Evolutionary conservation across 768 basidiomycete genomes (phyloP).

Genomic region (Auricularia cornea): DNA sequence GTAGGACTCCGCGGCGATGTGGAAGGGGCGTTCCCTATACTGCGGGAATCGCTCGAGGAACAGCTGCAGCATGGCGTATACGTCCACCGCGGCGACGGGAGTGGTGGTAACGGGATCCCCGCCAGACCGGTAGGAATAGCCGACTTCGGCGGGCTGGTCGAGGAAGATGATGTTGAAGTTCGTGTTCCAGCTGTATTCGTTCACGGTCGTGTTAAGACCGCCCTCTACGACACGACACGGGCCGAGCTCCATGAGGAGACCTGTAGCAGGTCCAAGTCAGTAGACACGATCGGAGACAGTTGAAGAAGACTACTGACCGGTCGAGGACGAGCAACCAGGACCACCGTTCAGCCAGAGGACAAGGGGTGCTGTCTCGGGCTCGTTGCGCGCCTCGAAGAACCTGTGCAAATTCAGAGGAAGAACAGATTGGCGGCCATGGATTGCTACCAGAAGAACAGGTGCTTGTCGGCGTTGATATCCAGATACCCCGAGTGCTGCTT

Average conservation of each 20-base stretch:
- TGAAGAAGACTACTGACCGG: slow-evolving; percentile 4
- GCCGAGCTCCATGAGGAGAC: slow-evolving; percentile 87
- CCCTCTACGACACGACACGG: slow-evolving; percentile 69
- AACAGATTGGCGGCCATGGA: slow-evolving; percentile 22
- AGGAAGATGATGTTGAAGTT: slow-evolving; percentile 34
- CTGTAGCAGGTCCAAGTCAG: too few relatives aligned
- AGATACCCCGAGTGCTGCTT: slow-evolving; percentile 80
- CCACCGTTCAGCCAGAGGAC: slow-evolving; percentile 89
- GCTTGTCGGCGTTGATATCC: slow-evolving; percentile 69
- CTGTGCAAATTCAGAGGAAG: slow-evolving; percentile 26
- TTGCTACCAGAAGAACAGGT: slow-evolving; percentile 72
- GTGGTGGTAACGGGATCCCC: slow-evolving; percentile 68
- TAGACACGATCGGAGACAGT: too few relatives aligned
- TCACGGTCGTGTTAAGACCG: slow-evolving; percentile 61
- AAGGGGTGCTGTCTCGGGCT: slow-evolving; percentile 71
- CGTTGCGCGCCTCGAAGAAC: slow-evolving; percentile 81
- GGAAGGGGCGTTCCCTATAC: slow-evolving; percentile 63
- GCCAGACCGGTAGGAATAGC: slow-evolving; percentile 78
- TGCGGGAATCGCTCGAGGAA: slow-evolving; percentile 72
- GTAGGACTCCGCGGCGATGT: slow-evolving; percentile 78
- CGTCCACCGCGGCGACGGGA: slow-evolving; percentile 83
- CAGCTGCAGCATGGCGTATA: slow-evolving; percentile 75
- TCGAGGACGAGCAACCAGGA: slow-evolving; percentile 27
- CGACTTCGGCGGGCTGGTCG: slow-evolving; percentile 75
- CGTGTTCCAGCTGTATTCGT: slow-evolving; percentile 83